Evolutionary conservation across 495 filamentous ascomycete species (phyloP), one percentile per base, ranked within the genome.

Genomic region (Trypethelium eluteriae): DNA sequence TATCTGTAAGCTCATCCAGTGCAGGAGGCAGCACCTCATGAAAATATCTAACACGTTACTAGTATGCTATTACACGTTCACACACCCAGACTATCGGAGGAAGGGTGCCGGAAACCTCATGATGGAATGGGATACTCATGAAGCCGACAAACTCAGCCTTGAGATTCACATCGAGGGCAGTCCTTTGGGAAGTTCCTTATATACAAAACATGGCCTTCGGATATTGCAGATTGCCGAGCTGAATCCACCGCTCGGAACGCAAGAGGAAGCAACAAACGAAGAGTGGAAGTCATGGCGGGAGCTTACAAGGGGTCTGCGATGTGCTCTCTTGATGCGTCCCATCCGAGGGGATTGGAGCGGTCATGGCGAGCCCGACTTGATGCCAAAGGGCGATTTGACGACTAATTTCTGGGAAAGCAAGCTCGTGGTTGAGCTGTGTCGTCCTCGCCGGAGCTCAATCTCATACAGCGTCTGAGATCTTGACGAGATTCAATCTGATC

Each of bases 51-150:
- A 53, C 49, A 14, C 2, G 2, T 53, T 9, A 53, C 5, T 53
- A 53, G 49, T 53, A 53, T 53, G 49, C 49, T 53, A 53, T 25
- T 53, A 53, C 49, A 53, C 49, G n/a, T 53, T 53, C n/a, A 53
- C 49, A 53, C 49, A 53, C n/a, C 49, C 49, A 53, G 2, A 53
- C n/a, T 53, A 53, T 53, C 49, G 49, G n/a, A 14, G 49, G n/a
- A 14, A 1, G 5, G 49, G 49, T 25, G 49, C n/a, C 12, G 49
- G 49, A 18, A 14, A 53, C 18, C 49, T 53, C 1, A 53, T 53
- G 49, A 53, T 53, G 49, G 49, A 53, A 16, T 53, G 49, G 49
- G 49, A 1, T 14, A 53, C n/a, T 2, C 49, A n/a, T 25, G n/a
- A 53, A 53, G 49, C 49, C 49, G 49, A 53, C 49, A 25, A 53